Conservation (phyloP, 2,329 filamentous ascomycete genomes). For the Botryotinia convoluta region DNA sequence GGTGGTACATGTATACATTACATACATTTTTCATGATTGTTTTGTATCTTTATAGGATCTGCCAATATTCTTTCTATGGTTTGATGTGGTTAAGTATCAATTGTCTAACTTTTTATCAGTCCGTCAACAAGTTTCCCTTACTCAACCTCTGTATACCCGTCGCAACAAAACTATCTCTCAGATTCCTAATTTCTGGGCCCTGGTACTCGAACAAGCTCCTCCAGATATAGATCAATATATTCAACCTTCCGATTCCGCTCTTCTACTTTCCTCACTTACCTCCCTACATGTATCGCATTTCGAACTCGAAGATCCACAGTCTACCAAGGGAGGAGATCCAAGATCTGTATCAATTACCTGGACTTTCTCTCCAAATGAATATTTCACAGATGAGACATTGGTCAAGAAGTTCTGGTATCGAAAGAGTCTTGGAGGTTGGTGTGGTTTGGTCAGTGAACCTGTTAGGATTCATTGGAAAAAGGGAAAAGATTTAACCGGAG, state of each 20-base stretch:
- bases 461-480: constrained; percentile 86
- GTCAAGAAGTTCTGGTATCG: constrained; percentile 94
- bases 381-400: constrained; percentile 73
- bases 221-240: constrained; percentile 86
- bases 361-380: constrained; percentile 76
- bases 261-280: constrained; percentile 67
- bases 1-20: constrained; percentile 5
- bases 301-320: constrained; percentile 62
- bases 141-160: constrained; percentile 70
- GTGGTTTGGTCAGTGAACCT: constrained; percentile 81
- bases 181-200: constrained; percentile 91
- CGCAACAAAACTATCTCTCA: constrained; percentile 67
- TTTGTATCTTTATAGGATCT: background rate
- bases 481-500: constrained; percentile 78
- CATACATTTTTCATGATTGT: background rate
- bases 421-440: constrained; percentile 60
- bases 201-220: constrained; percentile 85
- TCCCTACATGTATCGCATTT: constrained; percentile 74
- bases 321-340: constrained; percentile 62
- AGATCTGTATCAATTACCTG: constrained; percentile 76
- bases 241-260: constrained; percentile 71
- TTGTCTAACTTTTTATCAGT: constrained; percentile 47
- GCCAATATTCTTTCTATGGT: background rate
- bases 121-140: constrained; percentile 67
- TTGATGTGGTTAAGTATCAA: background rate